These are phyloP conservation scores for Osmanthus fragrans DNA, from an alignment of 257 asterid genomes.

Conservation along the genomic window DNA sequence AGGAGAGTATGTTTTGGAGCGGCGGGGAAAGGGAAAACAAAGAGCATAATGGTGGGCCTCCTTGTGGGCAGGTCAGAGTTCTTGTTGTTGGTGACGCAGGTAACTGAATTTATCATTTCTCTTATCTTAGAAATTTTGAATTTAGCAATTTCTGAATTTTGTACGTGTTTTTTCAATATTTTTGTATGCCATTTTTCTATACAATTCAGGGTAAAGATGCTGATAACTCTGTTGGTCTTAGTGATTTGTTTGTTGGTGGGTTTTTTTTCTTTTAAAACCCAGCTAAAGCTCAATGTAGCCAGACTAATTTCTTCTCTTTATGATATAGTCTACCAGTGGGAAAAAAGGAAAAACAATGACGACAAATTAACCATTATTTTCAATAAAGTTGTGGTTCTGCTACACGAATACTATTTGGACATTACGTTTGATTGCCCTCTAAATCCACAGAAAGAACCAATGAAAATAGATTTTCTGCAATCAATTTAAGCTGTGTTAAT, in stretches of 20 bases:
- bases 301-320: background rate
- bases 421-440: background rate
- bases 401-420: background rate
- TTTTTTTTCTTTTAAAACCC: background rate
- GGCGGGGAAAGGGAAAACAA: slow-evolving; percentile 65
- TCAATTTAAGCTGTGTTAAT: background rate
- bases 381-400: background rate
- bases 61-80: slow-evolving; percentile 91
- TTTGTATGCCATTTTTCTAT: slow-evolving; percentile 6
- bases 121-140: background rate
- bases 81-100: slow-evolving; percentile 93
- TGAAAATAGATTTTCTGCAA: background rate
- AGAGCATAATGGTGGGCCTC: slow-evolving; percentile 85
- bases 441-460: background rate
- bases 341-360: background rate
- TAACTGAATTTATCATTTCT: slow-evolving; percentile 25
- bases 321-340: background rate
- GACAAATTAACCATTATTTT: background rate
- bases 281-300: background rate
- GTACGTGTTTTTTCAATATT: background rate
- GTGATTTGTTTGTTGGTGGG: no score
- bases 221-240: background rate
- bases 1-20: slow-evolving; percentile 80
- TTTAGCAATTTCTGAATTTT: background rate
- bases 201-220: background rate